phyloP scores from a whole-genome alignment of 2,329 filamentous ascomycete genomes.

The Microdochium bolleyi region DNA sequence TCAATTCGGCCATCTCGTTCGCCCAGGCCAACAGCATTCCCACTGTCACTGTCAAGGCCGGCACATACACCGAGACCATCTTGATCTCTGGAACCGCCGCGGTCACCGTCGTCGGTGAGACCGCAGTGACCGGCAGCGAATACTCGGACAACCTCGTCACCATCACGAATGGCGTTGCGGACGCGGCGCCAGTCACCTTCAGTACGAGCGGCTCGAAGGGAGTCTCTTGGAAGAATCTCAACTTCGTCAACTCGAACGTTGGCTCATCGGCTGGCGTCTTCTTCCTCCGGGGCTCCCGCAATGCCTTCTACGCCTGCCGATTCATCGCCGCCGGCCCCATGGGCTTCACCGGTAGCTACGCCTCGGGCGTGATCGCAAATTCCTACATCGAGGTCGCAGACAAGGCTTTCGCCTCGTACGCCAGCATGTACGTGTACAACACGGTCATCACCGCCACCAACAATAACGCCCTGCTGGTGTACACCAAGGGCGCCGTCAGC shows the following conservation, averaged over 20 bases:
- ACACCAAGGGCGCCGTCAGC: constrained; percentile 24
- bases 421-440: constrained; percentile 31
- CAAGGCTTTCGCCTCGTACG: constrained; percentile 30
- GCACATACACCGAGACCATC: constrained; percentile 34
- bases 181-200: constrained; percentile 18
- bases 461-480: constrained; percentile 24
- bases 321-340: constrained; percentile 27
- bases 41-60: constrained; percentile 33
- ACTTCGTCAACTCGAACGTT: constrained; percentile 24
- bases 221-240: constrained; percentile 27
- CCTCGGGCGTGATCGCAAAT: constrained; percentile 29
- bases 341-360: constrained; percentile 16
- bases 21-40: constrained; percentile 30
- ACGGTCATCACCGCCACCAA: constrained; percentile 30
- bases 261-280: constrained; percentile 17
- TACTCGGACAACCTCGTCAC: constrained; percentile 28
- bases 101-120: constrained; percentile 31
- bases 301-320: constrained; percentile 34
- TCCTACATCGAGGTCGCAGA: constrained; percentile 34
- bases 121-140: constrained; percentile 13
- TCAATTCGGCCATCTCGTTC: constrained; percentile 32
- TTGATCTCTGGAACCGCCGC: constrained; percentile 28
- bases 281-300: constrained; percentile 26
- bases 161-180: constrained; percentile 15
- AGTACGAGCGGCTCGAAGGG: constrained; percentile 19